Base-by-base conservation (phyloP, 176 grass and related monocot genomes). In the Poa pratensis region DNA sequence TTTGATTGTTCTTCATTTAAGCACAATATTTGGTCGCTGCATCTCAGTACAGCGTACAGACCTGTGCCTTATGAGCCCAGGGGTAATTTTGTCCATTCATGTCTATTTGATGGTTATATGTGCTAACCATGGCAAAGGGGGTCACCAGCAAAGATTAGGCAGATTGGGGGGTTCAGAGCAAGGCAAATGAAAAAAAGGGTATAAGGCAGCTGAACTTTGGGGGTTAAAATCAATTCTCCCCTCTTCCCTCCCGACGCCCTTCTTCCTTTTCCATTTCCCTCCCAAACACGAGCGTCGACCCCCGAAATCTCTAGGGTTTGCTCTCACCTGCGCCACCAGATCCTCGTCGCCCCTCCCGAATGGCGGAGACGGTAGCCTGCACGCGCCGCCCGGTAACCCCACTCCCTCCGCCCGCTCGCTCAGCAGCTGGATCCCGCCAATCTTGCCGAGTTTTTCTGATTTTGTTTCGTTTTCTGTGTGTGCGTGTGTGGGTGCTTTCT, bases 301-400 rank as follows among this genome's bases (percentile, higher is more conserved):
- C 34, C 75, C 16, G 16, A 78, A 86, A 72, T 75, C 76, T 57
- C 59, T 90, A 90, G 89, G 89, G 89, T 84, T 90, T 84, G 66
- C 84, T 40, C 80, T 66, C 43, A 32, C 64, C 20, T 69, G 10
- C 9, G 3, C 26, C 20, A 15, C 54, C 4, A 71, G 54, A 82
- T 78, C 19, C 23, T 22, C 82, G 17, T 3, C 9, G 9, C 19
- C 68, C 68, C 19, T 7, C 30, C 16, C 37, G 4, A 57, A 90
- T 87, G 89, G 85, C 87, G 10, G 80, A 87, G 17, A 42, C 85
- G n/a, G 51, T 80, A 18, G 80, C 60, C n/a, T 69, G 81, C 9
- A 54, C 84, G n/a, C 85, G 81, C 27, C 89, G 81, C 81, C 89
- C 81, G 89, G 85, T 90, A 80, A 87, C 51, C 35, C 57, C 35